A percentile compares a stretch with the other conserved stretches of the same genome.
phyloP scores from a whole-genome alignment of 306 rosid species.

The Amphicarpaea edgeworthii region DNA sequence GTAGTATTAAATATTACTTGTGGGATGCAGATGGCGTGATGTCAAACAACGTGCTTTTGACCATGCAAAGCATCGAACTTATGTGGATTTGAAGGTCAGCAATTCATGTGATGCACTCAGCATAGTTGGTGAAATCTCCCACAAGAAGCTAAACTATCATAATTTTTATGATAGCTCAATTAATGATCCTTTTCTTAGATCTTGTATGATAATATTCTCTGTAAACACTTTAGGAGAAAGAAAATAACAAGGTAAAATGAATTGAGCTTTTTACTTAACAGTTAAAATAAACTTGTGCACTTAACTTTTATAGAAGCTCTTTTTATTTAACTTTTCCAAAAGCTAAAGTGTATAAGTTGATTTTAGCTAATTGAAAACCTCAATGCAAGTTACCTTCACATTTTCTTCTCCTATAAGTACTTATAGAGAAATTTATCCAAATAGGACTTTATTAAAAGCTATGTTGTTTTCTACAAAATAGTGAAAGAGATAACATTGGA shows the following conservation, averaged over 20 bases:
- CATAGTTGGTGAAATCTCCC: background rate
- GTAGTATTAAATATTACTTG: background rate
- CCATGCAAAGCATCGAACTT: conserved; percentile 71
- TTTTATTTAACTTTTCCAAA: background rate
- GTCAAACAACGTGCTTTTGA: conserved; percentile 76
- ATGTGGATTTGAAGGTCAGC: conserved; percentile 82
- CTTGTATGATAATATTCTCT: background rate
- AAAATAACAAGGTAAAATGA: background rate
- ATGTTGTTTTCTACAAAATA: conserved; percentile 15
- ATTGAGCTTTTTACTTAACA: background rate
- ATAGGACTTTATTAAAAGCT: background rate
- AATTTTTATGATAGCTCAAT: background rate
- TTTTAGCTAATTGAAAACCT: background rate
- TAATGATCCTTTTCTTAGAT: background rate
- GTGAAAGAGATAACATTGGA: conserved; percentile 14
- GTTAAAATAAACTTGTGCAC: no score
- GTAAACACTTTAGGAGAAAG: background rate
- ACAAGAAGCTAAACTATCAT: background rate
- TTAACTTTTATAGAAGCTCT: background rate
- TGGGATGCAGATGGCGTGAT: conserved; percentile 68
- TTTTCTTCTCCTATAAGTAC: no score
- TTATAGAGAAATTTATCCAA: no score
- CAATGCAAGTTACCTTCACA: background rate
- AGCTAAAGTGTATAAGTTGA: background rate
- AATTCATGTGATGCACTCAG: conserved; percentile 1